A percentile compares a stretch with the other conserved stretches of the same genome.
Conservation (phyloP, 1,284 basidiomycete species). For the Rhodotorula sp. region DNA sequence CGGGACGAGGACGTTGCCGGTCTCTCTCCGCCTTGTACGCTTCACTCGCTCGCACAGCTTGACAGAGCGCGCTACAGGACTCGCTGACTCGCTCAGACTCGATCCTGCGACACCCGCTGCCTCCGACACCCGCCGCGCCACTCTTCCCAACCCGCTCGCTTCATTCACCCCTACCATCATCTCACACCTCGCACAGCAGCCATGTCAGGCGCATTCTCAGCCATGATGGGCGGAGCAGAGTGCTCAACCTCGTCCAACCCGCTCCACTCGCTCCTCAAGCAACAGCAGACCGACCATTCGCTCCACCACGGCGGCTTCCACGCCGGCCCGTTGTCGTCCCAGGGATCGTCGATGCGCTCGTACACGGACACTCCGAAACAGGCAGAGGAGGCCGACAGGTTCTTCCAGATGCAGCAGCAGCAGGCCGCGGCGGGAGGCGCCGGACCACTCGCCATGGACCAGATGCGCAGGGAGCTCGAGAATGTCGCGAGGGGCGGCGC, state of each 20-base stretch:
- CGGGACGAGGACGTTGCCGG: too few species aligned
- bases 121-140: too few species aligned
- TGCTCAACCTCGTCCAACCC: slow-evolving; percentile 84
- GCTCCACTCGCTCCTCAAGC: slow-evolving; percentile 84
- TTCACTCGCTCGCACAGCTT: too few species aligned
- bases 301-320: slow-evolving; percentile 57
- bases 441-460: slow-evolving; percentile 25
- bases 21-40: too few species aligned
- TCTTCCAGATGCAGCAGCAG: slow-evolving; percentile 27
- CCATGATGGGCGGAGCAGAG: slow-evolving; percentile 83
- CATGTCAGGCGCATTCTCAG: slow-evolving; percentile 45
- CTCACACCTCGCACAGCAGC: slow-evolving; percentile 42
- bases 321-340: not conserved
- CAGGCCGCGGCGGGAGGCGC: not conserved
- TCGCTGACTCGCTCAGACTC: too few species aligned
- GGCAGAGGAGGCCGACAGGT: slow-evolving; percentile 34
- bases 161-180: not conserved
- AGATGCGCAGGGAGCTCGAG: slow-evolving; percentile 37
- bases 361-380: not conserved
- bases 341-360: slow-evolving; percentile 9
- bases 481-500: slow-evolving; percentile 5
- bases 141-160: not conserved
- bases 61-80: too few species aligned
- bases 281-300: slow-evolving; percentile 84
- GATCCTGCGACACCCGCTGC: too few species aligned